Evolutionary conservation across 352 stramenopile genomes (phyloP).

Genomic region (Phytophthora hibernalis): DNA sequence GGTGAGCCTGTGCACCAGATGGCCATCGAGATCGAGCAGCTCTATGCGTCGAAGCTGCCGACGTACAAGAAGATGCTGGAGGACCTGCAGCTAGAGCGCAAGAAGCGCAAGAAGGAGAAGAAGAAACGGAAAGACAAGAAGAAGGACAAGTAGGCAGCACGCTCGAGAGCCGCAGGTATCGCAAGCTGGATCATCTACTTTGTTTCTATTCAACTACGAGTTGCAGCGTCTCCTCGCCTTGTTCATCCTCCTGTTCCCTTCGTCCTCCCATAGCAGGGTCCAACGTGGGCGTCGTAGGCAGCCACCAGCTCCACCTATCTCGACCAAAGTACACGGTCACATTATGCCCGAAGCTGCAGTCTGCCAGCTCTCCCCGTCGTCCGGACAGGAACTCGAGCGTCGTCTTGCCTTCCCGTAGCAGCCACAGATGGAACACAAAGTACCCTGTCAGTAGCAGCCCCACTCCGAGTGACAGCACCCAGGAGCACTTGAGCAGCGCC

Average conservation of each 20-base stretch:
- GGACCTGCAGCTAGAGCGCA: conserved; percentile 78
- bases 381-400: conserved; percentile 79
- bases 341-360: conserved; percentile 56
- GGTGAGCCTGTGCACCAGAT: conserved; percentile 87
- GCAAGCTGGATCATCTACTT: conserved; percentile 23
- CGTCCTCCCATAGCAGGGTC: conserved; percentile 35
- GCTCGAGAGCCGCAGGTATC: not conserved
- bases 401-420: conserved; percentile 68
- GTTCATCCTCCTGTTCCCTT: conserved; percentile 11
- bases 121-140: conserved; percentile 93
- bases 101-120: conserved; percentile 91
- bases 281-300: conserved; percentile 59
- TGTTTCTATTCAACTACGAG: conserved; percentile 45
- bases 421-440: conserved; percentile 79
- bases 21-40: conserved; percentile 79
- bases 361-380: conserved; percentile 56
- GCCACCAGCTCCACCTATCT: conserved; percentile 59
- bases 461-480: conserved; percentile 58
- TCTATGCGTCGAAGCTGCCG: conserved; percentile 76
- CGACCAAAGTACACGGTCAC: conserved; percentile 73
- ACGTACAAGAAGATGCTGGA: conserved; percentile 79
- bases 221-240: conserved; percentile 45
- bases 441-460: conserved; percentile 72
- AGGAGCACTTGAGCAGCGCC: conserved; percentile 49
- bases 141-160: conserved; percentile 72